Percentiles rank a stretch among this genome's conserved stretches.
Evolutionary conservation across 495 filamentous ascomycete genomes (phyloP).

Genomic region (Hamigera avellanea): DNA sequence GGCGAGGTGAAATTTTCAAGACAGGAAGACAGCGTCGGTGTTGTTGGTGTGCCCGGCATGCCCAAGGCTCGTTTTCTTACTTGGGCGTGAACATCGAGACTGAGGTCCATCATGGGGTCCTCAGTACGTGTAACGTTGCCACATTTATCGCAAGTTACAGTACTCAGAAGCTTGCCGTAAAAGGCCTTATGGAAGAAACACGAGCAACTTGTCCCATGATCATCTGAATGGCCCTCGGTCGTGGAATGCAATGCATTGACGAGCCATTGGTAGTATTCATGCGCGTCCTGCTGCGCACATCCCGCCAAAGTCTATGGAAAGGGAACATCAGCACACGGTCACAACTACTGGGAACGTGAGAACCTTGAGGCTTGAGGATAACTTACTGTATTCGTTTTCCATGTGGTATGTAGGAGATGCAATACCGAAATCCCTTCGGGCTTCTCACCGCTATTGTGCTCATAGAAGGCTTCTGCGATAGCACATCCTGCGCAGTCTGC

Average conservation of each 20-base stretch:
- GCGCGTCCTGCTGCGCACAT: constrained; percentile 89
- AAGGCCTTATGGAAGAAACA: constrained; percentile 87
- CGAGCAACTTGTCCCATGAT: constrained; percentile 47
- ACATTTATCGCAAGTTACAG: constrained; percentile 78
- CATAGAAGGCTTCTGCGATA: constrained; percentile 82
- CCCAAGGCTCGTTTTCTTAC: constrained; percentile 41
- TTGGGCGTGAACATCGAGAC: constrained; percentile 58
- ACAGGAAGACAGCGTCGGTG: constrained; percentile 59
- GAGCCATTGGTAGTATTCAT: constrained; percentile 90
- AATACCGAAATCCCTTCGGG: constrained; percentile 75
- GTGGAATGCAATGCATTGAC: constrained; percentile 66
- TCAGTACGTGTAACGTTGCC: constrained; percentile 62
- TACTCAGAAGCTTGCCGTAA: constrained; percentile 77
- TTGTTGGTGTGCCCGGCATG: constrained; percentile 19
- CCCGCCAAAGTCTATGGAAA: constrained; percentile 64
- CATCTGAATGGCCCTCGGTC: constrained; percentile 26
- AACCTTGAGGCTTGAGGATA: too few species aligned
- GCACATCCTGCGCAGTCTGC: constrained; percentile 72
- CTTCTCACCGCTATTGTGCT: constrained; percentile 72
- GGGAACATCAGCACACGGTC: constrained; percentile 23
- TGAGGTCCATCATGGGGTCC: constrained; percentile 80
- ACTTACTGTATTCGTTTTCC: constrained; percentile 53
- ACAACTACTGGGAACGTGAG: background rate
- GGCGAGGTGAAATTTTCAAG: constrained; percentile 66
- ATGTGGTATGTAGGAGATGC: constrained; percentile 67